Evolutionary conservation across 495 filamentous ascomycete genomes (phyloP).

Genomic region (Cladorrhinum samala): DNA sequence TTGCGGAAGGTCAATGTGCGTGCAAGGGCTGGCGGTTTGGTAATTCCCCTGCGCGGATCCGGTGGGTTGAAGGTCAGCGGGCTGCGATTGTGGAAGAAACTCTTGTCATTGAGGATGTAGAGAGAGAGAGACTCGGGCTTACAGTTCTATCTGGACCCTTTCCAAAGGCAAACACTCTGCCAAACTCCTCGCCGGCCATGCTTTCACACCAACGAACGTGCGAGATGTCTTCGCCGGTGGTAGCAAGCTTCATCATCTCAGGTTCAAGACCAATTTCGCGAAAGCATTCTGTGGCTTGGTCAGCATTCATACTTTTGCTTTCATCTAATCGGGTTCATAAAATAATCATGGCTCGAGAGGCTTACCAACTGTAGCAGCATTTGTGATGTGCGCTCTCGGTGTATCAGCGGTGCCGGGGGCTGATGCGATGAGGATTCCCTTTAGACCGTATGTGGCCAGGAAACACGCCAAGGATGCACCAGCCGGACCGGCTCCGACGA

Average conservation of each 20-base stretch:
- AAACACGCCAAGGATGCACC: constrained; percentile 52
- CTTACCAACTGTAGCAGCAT: too few species aligned
- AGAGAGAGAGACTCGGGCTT: too few species aligned
- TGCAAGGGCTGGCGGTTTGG: constrained; percentile 38
- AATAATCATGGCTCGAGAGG: too few species aligned
- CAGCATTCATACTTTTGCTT: too few species aligned
- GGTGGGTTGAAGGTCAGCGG: too few species aligned
- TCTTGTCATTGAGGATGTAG: too few species aligned
- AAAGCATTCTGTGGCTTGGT: constrained; percentile 42
- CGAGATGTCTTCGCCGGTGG: constrained; percentile 35
- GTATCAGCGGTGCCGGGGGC: constrained; percentile 45
- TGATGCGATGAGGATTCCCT: constrained; percentile 43
- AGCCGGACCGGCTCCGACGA: constrained; percentile 52
- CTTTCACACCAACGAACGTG: constrained; percentile 50
- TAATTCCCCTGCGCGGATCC: constrained; percentile 46
- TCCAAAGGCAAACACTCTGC: constrained; percentile 47
- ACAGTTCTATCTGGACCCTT: too few species aligned
- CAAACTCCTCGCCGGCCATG: constrained; percentile 52
- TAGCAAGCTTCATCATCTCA: constrained; percentile 31
- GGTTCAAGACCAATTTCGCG: constrained; percentile 47
- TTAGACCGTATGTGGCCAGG: constrained; percentile 43
- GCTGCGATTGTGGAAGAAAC: too few species aligned
- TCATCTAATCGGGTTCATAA: too few species aligned
- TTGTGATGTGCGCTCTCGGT: constrained; percentile 52
- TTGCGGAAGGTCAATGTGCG: constrained; percentile 39